Base-by-base conservation (phyloP, 192 early-diverging fungal species). In the Coemansia sp. region DNA sequence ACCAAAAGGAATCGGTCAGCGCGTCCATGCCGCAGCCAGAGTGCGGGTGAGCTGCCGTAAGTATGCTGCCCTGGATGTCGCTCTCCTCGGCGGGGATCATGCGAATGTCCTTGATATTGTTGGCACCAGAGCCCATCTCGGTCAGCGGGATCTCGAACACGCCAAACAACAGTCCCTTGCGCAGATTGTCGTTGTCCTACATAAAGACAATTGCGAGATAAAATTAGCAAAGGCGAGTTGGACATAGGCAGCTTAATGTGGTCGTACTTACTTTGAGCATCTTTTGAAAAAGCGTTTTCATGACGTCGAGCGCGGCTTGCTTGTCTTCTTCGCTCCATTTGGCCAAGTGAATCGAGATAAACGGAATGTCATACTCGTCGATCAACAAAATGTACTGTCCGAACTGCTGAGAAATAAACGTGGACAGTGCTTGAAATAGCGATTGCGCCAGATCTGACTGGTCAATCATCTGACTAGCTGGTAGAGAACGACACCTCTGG, bases 301-400 rank as follows among this genome's bases (percentile, higher is more conserved):
- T 43, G 7, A 73, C 53, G 0, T 61, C 56, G 9, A 67, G 71
- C 0, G 76, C 76, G 0, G 26, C 38, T 0, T 50, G 28, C 13
- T 73, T 73, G 6, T 66, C 64, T 3, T 73, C 55, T 10, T 10
- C 25, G 18, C 48, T 61, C 76, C 76, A 79, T 0, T 55, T 36
- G 3, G 76, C 67, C 25, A 73, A 39, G 1, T 64, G 34, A 7
- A 79, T 52, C 12, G 76, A 53, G 23, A 79, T 79, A 48, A 79
- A 79, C n/a, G 76, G 71, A 28, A 73, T 73, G 28, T 79, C 76
- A 13, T 73, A 73, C 57, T 79, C 76, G 58, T 79, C 76, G 31
- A 79, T 66, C 0, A 79, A 50, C 9, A 79, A 50, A 6, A 79
- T 61, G 31, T 79, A 79, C n/a, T 68, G 70, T 1, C 76, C 76